A percentile compares a stretch with the other conserved stretches of the same genome.
Evolutionary conservation across 495 filamentous ascomycete species (phyloP).

Genomic region (Trichoderma erinaceum): DNA sequence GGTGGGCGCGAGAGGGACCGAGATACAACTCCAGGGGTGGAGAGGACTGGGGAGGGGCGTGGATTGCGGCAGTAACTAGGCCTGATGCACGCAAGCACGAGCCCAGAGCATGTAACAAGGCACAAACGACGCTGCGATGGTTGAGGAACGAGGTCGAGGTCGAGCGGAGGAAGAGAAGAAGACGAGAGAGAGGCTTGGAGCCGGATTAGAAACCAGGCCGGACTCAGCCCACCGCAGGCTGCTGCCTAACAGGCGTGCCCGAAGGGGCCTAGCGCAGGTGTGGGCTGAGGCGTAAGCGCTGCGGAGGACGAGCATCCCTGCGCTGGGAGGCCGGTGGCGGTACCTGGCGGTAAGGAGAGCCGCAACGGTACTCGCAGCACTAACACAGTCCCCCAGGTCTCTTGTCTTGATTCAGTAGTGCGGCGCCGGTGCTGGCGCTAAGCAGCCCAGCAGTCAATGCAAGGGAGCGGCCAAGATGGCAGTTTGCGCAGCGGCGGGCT

Average conservation of each 20-base stretch:
- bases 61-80: neutral
- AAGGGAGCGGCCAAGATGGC: neutral
- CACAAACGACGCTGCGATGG: neutral
- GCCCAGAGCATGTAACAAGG: neutral
- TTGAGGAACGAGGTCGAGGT: neutral
- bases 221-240: constrained; percentile 13
- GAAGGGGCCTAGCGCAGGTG: neutral
- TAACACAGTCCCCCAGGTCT: no score
- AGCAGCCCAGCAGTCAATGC: neutral
- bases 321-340: neutral
- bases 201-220: constrained; percentile 6
- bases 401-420: no score
- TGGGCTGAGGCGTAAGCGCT: constrained; percentile 14
- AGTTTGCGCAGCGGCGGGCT: no score
- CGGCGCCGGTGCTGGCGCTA: constrained; percentile 1
- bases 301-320: constrained; percentile 9
- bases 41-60: neutral
- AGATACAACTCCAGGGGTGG: constrained; percentile 8
- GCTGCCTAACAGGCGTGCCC: constrained; percentile 2
- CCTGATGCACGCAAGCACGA: no score
- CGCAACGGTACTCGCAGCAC: constrained; percentile 1
- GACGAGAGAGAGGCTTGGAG: neutral
- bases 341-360: neutral
- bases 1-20: neutral
- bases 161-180: neutral